These are phyloP conservation scores for Fusarium tanahbumbuense DNA, from an alignment of 2,329 filamentous ascomycete species.

Conservation along the genomic window DNA sequence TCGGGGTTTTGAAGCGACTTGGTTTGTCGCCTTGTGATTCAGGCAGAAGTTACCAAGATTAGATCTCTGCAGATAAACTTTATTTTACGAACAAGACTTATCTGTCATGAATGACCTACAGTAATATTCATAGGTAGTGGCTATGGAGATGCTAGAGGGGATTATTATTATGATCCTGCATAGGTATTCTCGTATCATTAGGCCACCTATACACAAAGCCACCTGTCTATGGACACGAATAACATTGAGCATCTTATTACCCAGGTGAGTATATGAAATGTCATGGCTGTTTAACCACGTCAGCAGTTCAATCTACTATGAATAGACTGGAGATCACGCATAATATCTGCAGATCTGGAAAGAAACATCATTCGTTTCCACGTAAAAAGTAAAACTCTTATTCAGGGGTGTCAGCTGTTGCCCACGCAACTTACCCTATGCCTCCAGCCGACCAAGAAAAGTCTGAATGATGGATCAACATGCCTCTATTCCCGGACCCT, in stretches of 20 bases:
- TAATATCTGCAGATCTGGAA: not conserved
- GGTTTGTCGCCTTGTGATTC: not conserved
- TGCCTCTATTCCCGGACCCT: slow-evolving; percentile 19
- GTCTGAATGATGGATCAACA: not conserved
- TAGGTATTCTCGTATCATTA: not conserved
- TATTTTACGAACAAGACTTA: not conserved
- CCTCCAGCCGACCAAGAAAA: not conserved
- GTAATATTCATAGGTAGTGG: not conserved
- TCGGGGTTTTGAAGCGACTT: not conserved
- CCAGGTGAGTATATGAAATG: not conserved
- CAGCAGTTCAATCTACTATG: not conserved
- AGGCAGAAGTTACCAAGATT: slow-evolving; percentile 8
- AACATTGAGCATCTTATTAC: not conserved
- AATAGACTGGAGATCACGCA: not conserved
- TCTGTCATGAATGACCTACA: not conserved
- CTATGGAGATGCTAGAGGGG: not conserved
- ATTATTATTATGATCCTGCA: not conserved
- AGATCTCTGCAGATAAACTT: not conserved
- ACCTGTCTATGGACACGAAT: not conserved
- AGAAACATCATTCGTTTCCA: not conserved
- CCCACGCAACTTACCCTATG: not conserved
- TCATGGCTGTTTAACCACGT: not conserved
- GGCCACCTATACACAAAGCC: not conserved
- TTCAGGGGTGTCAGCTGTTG: not conserved
- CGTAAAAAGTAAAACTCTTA: not conserved